Percentiles rank a stretch among this genome's conserved stretches.
Conservation (phyloP, 768 basidiomycete species). For the Kondoa malvinella region DNA sequence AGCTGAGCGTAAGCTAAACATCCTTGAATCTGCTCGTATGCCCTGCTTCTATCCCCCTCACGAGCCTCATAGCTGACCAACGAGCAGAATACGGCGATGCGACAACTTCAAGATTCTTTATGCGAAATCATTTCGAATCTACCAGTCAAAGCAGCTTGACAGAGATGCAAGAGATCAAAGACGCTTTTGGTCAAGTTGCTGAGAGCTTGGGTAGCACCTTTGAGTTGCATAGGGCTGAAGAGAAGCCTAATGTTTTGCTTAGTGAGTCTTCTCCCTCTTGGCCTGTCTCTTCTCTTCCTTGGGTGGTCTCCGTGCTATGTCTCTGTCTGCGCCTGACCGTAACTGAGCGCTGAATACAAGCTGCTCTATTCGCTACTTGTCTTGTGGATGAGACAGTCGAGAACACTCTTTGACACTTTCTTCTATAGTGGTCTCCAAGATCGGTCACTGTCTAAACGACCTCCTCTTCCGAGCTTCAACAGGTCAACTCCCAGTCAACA, state of each 20-base stretch:
- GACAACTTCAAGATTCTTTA: neutral
- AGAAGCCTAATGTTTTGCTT: slow-evolving; percentile 4
- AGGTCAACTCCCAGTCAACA: neutral
- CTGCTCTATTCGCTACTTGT: too few relatives aligned
- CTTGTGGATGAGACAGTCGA: too few relatives aligned
- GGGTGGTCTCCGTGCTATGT: too few relatives aligned
- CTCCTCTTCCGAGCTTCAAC: slow-evolving; percentile 2
- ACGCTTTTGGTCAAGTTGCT: neutral
- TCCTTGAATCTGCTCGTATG: neutral
- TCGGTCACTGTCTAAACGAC: slow-evolving; percentile 10
- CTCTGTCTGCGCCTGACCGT: too few relatives aligned
- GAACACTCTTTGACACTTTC: neutral
- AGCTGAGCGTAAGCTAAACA: neutral
- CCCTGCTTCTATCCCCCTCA: too few relatives aligned
- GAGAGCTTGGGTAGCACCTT: neutral
- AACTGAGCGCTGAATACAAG: too few relatives aligned
- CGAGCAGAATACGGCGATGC: neutral
- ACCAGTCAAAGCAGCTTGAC: neutral
- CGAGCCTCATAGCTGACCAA: too few relatives aligned
- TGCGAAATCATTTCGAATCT: neutral
- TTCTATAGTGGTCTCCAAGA: slow-evolving; percentile 2
- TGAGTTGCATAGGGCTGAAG: slow-evolving; percentile 4
- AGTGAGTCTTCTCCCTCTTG: neutral
- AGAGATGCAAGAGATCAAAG: neutral
- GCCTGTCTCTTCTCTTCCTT: neutral